A percentile compares a stretch with the other conserved stretches of the same genome.
Conservation (phyloP, 208 protist genomes). For the Novymonas esmeraldas region DNA sequence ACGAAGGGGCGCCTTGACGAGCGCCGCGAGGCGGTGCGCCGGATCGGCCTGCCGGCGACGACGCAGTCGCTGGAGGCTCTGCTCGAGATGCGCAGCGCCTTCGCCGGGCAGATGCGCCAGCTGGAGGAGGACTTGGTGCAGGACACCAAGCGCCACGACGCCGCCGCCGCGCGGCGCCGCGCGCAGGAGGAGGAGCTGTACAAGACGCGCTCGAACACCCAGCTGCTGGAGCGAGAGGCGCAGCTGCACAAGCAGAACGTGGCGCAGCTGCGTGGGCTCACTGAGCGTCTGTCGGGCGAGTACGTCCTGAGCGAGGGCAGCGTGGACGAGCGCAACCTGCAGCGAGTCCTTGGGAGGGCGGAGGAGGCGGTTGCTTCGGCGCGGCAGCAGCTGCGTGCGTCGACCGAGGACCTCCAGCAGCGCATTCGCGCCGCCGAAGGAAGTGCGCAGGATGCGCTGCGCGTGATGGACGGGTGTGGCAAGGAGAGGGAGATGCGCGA, state of each 20-base stretch:
- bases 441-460: slow-evolving; percentile 26
- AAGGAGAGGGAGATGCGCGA: slow-evolving; percentile 73
- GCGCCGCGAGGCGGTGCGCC: slow-evolving; percentile 43
- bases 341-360: slow-evolving; percentile 28
- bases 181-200: slow-evolving; percentile 46
- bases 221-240: slow-evolving; percentile 53
- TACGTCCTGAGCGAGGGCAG: slow-evolving; percentile 39
- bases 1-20: slow-evolving; percentile 74
- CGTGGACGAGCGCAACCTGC: slow-evolving; percentile 53
- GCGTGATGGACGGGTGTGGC: slow-evolving; percentile 46
- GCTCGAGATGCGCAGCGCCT: slow-evolving; percentile 43
- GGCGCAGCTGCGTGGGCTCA: slow-evolving; percentile 37
- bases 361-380: slow-evolving; percentile 27
- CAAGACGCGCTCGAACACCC: slow-evolving; percentile 37
- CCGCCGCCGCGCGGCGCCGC: slow-evolving; percentile 22
- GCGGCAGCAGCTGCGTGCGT: slow-evolving; percentile 1
- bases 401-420: slow-evolving; percentile 4
- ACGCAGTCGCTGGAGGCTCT: slow-evolving; percentile 56
- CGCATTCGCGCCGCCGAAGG: slow-evolving; percentile 35
- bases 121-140: slow-evolving; percentile 31
- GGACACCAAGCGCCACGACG: slow-evolving; percentile 39
- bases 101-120: slow-evolving; percentile 35
- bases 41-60: slow-evolving; percentile 27
- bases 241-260: slow-evolving; percentile 48
- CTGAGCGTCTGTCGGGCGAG: slow-evolving; percentile 31